These are phyloP conservation scores for Rosa lucieae DNA, from an alignment of 306 rosid genomes.

Conservation along the genomic window DNA sequence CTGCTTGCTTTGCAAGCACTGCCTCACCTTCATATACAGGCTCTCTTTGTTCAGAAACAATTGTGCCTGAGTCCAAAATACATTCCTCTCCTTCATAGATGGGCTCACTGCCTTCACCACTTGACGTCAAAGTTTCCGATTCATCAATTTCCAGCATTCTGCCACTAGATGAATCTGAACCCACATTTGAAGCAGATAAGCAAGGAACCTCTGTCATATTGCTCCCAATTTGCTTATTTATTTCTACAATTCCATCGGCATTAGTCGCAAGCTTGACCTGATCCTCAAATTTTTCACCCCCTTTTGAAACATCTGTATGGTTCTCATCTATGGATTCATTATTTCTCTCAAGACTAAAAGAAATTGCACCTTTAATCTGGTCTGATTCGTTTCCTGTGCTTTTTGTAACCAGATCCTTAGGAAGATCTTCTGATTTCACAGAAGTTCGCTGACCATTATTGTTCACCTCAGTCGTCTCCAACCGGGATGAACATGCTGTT, in stretches of 20 bases:
- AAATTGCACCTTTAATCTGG: constrained; percentile 41
- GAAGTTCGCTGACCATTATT: constrained; percentile 36
- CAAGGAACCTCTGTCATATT: constrained; percentile 35
- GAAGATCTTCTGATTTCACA: constrained; percentile 40
- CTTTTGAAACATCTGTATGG: constrained; percentile 32
- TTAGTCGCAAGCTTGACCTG: constrained; percentile 32
- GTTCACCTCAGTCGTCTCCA: constrained; percentile 33
- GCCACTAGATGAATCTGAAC: constrained; percentile 50
- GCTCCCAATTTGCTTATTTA: constrained; percentile 38
- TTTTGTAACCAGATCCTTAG: constrained; percentile 42
- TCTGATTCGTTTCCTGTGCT: constrained; percentile 32
- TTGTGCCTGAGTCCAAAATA: constrained; percentile 54
- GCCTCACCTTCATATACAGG: constrained; percentile 96
- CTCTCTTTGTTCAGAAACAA: constrained; percentile 57
- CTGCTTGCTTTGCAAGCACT: constrained; percentile 80
- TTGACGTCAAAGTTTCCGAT: constrained; percentile 59
- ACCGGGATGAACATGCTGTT: constrained; percentile 30
- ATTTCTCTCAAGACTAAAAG: constrained; percentile 39
- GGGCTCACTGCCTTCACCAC: constrained; percentile 75
- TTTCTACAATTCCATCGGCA: constrained; percentile 42
- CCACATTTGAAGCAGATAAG: constrained; percentile 43
- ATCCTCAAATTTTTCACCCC: constrained; percentile 29
- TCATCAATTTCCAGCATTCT: constrained; percentile 45
- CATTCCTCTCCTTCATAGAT: constrained; percentile 97
- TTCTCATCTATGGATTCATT: constrained; percentile 34